Evolutionary conservation across 352 stramenopile genomes (phyloP), one percentile per base, ranked within the genome.

Genomic region (Pythium brachiatum): DNA sequence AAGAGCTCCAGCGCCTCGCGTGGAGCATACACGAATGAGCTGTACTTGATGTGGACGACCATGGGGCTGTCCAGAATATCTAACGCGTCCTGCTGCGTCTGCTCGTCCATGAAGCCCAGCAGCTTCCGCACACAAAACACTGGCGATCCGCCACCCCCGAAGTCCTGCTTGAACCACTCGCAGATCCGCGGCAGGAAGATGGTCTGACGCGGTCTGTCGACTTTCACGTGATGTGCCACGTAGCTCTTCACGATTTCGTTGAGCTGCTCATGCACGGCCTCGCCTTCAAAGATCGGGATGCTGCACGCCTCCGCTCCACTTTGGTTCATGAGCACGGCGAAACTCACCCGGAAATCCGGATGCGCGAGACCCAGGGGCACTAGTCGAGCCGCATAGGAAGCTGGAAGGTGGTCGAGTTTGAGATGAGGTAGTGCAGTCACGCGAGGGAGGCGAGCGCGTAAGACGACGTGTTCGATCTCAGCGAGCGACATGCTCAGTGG

Each of bases 121-220:
- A 95, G 52, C 67, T 92, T 93, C 36, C 86, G 79, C 29, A 83
- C 79, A 34, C 82, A 94, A 34, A 86, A 72, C 32, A 88, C 32
- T n/a, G 69, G 66, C 16, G 74, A 74, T 31, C 69, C 68, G 8
- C 69, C 48, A 27, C 73, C 67, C 31, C 74, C 68, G 57, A 88
- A 94, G 66, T 95, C 86, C 31, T 76, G 62, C 2, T 75, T 70
- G 59, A 92, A 92, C 81, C 83, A 91, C 51, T 92, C 81, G 52
- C 76, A 95, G 13, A 94, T 66, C 32, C 76, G 78, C 25, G 86
- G 86, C 34, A 95, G 62, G 3, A 74, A 44, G 43, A 88, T 71
- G 4, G 62, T 65, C 32, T 70, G 47, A 36, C 54, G 38, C 0
- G 57, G 27, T n/a, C 51, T 38, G 50, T 82, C 63, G 2, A 83